Base-by-base conservation (phyloP, 192 early-diverging fungal genomes). In the Gonapodya sp. region DNA sequence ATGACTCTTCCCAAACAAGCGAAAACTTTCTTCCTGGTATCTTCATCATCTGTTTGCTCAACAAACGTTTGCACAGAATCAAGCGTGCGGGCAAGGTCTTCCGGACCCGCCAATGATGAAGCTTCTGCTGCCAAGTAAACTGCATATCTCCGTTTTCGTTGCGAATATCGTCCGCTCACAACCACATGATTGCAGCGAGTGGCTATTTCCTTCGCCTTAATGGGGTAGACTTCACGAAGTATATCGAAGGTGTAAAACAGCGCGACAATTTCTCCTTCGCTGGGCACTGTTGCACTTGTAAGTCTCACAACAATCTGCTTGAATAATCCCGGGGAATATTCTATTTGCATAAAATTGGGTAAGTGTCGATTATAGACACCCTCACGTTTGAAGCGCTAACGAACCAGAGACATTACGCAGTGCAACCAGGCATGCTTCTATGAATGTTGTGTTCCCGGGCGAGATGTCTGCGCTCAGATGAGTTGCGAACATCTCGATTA, bases 191-290 rank as follows among this genome's bases (percentile, higher is more conserved):
- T 73, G 73, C 85, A 85, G 64, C 85, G 87, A 0, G 78, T 81
- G 1, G 87, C 75, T 34, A 89, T 78, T 36, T 87, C 87, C 1
- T 82, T 83, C 0, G 87, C 86, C 79, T 89, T 88, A 75, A 84
- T 83, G 31, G 86, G 81, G 74, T 79, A 82, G 73, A 89, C 81
- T 18, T 89, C 85, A 35, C 83, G 79, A 30, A 90, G 84, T 1
- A 86, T 34, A 72, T 89, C 89, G 32, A 81, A 79, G 30, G 87
- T 34, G 79, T 88, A 90, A 64, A 87, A 83, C n/a, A 90, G 80
- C 8, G 88, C 88, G 37, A 90, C 82, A 18, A 90, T 73, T 32
- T 90, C 89, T 31, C 89, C 89, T 78, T 90, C 89, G 79, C 83
- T 85, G 18, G 84, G 83, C 35, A 85, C 72, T 0, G 84, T 1